Conservation (phyloP, 192 early-diverging fungal genomes). For the Gamsiella multidivaricata region DNA sequence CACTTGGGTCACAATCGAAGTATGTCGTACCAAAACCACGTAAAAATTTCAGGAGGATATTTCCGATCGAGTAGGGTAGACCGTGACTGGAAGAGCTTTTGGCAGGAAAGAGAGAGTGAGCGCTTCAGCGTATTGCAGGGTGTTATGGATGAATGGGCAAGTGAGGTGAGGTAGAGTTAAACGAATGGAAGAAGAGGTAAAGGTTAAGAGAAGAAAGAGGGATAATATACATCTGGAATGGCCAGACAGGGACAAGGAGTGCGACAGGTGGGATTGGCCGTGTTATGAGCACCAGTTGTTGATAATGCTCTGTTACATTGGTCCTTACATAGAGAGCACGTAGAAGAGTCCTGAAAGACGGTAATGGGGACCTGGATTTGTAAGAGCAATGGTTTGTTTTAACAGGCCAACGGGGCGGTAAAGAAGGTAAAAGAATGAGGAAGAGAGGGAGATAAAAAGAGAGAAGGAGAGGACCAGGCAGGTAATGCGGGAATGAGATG, state of each 20-base stretch:
- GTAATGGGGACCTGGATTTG: constrained; percentile 8
- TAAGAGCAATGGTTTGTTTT: not conserved
- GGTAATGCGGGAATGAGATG: not conserved
- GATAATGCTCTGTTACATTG: not conserved
- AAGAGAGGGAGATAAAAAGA: not conserved
- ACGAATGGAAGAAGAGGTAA: no score
- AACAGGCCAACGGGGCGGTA: not conserved
- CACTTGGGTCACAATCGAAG: not conserved
- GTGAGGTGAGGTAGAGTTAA: no score
- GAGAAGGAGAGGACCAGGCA: not conserved
- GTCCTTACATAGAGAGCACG: constrained; percentile 11
- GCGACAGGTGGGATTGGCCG: not conserved
- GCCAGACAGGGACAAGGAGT: not conserved
- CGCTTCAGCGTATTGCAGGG: no score
- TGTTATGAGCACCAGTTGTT: not conserved
- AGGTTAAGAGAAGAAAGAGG: not conserved
- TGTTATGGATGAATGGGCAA: no score
- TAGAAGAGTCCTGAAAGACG: not conserved
- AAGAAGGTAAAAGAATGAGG: not conserved
- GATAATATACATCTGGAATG: no score
- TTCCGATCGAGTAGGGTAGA: no score
- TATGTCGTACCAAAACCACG: constrained; percentile 4
- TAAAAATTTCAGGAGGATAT: not conserved
- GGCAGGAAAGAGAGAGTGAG: no score
- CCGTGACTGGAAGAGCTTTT: no score